These are phyloP conservation scores for Exserohilum rostratum DNA, from an alignment of 2,329 filamentous ascomycete species.

Conservation along the genomic window DNA sequence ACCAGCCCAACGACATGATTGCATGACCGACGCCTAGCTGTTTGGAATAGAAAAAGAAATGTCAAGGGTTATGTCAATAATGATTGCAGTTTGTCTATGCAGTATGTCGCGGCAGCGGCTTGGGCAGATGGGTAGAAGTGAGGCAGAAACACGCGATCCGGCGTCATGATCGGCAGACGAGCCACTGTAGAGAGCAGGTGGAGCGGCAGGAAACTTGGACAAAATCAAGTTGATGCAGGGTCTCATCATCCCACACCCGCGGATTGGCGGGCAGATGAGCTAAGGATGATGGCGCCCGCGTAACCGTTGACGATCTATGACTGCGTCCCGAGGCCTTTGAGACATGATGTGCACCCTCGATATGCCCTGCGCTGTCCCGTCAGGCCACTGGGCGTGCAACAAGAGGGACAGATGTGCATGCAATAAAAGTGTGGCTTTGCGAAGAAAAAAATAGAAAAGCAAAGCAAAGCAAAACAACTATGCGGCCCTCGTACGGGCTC, in stretches of 20 bases:
- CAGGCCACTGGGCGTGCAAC: too few species aligned
- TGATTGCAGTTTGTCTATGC: neutral
- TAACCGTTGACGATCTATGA: slow-evolving; percentile 30
- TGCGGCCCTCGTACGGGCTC: slow-evolving; percentile 8
- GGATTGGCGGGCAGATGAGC: slow-evolving; percentile 24
- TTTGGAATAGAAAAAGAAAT: neutral
- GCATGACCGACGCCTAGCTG: neutral
- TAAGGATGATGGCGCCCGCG: slow-evolving; percentile 23
- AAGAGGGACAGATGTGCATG: too few species aligned
- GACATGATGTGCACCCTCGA: slow-evolving; percentile 20
- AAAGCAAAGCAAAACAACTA: slow-evolving; percentile 24
- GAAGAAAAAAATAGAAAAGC: slow-evolving; percentile 24
- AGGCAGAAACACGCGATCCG: slow-evolving; percentile 21
- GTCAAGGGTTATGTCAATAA: neutral
- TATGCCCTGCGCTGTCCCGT: slow-evolving; percentile 5
- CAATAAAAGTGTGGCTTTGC: too few species aligned
- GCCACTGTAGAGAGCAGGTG: slow-evolving; percentile 18
- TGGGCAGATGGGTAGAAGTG: slow-evolving; percentile 3
- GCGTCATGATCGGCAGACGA: slow-evolving; percentile 40
- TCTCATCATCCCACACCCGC: slow-evolving; percentile 24
- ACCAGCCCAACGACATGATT: neutral
- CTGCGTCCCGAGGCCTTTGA: slow-evolving; percentile 21
- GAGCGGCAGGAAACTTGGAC: slow-evolving; percentile 31
- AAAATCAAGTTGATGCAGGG: slow-evolving; percentile 34
- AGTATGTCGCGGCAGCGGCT: slow-evolving; percentile 10